These are phyloP conservation scores for Helminthosporium solani DNA, from an alignment of 2,329 filamentous ascomycete genomes.

Conservation along the genomic window DNA sequence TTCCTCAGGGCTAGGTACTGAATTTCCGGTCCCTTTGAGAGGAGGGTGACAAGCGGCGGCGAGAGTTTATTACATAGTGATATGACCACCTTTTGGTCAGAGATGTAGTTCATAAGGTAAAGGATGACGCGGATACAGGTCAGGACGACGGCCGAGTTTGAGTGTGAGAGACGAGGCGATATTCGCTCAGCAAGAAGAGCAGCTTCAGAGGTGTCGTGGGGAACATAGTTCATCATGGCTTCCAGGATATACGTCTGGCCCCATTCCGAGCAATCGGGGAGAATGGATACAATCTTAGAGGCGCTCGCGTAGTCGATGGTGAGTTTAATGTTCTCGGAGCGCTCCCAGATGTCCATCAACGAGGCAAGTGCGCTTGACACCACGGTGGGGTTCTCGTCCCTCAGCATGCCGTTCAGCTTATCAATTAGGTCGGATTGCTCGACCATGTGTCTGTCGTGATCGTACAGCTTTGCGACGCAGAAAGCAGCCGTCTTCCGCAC, in stretches of 20 bases:
- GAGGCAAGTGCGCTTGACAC: constrained; percentile 90
- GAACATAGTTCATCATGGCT: constrained; percentile 95
- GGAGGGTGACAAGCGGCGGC: constrained; percentile 86
- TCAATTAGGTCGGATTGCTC: constrained; percentile 92
- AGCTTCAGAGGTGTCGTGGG: constrained; percentile 85
- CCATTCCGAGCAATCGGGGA: constrained; percentile 98
- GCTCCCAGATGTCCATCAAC: constrained; percentile 97
- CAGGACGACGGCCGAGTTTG: constrained; percentile 92
- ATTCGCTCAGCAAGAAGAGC: constrained; percentile 89
- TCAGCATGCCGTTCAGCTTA: constrained; percentile 80
- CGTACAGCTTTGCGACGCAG: constrained; percentile 95
- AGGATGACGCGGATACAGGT: constrained; percentile 95
- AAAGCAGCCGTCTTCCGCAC: constrained; percentile 97
- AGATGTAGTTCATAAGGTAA: constrained; percentile 98
- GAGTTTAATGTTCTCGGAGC: constrained; percentile 94
- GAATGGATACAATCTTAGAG: constrained; percentile 95
- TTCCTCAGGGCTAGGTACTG: constrained; percentile 95
- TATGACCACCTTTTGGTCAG: constrained; percentile 84
- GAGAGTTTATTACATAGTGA: constrained; percentile 89
- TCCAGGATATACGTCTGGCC: constrained; percentile 98
- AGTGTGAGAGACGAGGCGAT: constrained; percentile 91
- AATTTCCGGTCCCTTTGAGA: constrained; percentile 97
- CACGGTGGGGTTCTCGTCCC: constrained; percentile 96
- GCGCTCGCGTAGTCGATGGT: constrained; percentile 98
- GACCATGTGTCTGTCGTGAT: constrained; percentile 88